These are phyloP conservation scores for Gossypium raimondii DNA, from an alignment of 345 rosid genomes.

Conservation along the genomic window DNA sequence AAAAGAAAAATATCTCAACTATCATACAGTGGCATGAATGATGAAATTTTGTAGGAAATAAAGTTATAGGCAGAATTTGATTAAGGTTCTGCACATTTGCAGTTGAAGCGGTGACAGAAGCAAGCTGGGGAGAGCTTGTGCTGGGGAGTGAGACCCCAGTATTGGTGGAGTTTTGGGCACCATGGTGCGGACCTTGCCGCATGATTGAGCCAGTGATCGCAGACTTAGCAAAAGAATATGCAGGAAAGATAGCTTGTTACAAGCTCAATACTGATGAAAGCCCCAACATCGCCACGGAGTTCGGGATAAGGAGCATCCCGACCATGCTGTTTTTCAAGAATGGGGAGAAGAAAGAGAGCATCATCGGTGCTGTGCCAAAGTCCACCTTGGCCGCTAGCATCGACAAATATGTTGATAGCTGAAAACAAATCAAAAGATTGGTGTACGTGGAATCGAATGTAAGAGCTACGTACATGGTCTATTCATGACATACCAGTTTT, in stretches of 20 bases:
- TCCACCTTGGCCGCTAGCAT: constrained; percentile 51
- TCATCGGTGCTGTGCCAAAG: constrained; percentile 76
- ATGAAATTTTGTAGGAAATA: neutral
- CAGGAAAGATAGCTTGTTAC: constrained; percentile 55
- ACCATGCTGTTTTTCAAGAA: constrained; percentile 61
- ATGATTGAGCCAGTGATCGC: constrained; percentile 65
- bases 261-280: constrained; percentile 70
- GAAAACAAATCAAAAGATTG: neutral
- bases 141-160: constrained; percentile 40
- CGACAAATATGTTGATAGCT: constrained; percentile 49
- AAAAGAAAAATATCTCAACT: no score
- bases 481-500: neutral
- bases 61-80: neutral
- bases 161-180: constrained; percentile 83
- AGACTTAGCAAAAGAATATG: constrained; percentile 59
- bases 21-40: neutral
- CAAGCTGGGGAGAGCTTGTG: constrained; percentile 46
- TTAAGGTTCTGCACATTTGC: constrained; percentile 18
- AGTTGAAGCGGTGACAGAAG: constrained; percentile 54
- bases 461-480: neutral
- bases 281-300: constrained; percentile 54
- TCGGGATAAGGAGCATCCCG: constrained; percentile 71
- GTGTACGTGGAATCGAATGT: neutral
- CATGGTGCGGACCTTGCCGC: constrained; percentile 82
- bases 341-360: constrained; percentile 73